These are phyloP conservation scores for Funneliformis caledonium DNA, from an alignment of 371 early-diverging fungal genomes.

Conservation along the genomic window DNA sequence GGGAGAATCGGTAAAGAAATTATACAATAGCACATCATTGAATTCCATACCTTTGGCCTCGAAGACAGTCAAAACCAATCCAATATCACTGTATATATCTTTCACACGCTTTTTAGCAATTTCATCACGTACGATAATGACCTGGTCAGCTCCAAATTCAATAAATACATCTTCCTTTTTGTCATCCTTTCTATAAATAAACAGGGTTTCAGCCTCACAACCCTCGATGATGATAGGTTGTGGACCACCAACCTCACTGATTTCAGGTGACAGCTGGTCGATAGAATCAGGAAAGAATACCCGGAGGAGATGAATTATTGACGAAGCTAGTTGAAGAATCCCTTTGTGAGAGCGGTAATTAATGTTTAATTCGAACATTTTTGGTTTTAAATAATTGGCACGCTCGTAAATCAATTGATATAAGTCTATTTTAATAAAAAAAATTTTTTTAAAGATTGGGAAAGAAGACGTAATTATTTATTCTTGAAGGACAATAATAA, in stretches of 20 bases:
- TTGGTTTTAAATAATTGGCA: neutral
- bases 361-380: slow-evolving; percentile 30
- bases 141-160: slow-evolving; percentile 30
- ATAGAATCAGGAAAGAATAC: slow-evolving; percentile 36
- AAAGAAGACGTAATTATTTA: too few species aligned
- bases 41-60: slow-evolving; percentile 26
- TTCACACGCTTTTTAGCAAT: neutral
- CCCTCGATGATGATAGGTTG: slow-evolving; percentile 9
- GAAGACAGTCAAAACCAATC: slow-evolving; percentile 24
- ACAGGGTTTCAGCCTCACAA: neutral
- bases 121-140: slow-evolving; percentile 34
- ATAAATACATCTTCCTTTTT: neutral
- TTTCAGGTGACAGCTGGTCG: neutral
- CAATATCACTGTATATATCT: neutral
- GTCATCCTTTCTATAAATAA: neutral
- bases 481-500: neutral
- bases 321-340: slow-evolving; percentile 31
- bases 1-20: slow-evolving; percentile 35
- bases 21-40: slow-evolving; percentile 30
- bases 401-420: neutral
- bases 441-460: neutral
- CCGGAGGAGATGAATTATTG: slow-evolving; percentile 33
- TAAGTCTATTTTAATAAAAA: slow-evolving; percentile 1
- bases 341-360: slow-evolving; percentile 38
- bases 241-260: neutral